phyloP scores from a whole-genome alignment of 768 basidiomycete genomes.

The Rhodotorula babjevae region DNA sequence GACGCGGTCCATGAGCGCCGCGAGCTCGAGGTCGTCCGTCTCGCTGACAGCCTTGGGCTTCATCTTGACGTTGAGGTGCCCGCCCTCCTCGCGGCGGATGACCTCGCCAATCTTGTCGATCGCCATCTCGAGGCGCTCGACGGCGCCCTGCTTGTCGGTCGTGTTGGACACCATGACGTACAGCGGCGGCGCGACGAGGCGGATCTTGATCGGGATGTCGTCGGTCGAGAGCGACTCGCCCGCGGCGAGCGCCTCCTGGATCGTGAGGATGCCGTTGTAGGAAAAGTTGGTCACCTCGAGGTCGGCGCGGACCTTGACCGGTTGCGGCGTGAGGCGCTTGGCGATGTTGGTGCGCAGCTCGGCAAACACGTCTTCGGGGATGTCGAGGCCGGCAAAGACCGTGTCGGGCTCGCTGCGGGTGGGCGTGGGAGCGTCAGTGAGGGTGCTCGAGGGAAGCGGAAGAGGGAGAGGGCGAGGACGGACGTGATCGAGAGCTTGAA shows the following conservation, averaged over 20 bases:
- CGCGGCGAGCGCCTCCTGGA: slow-evolving; percentile 81
- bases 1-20: slow-evolving; percentile 92
- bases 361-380: slow-evolving; percentile 68
- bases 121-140: slow-evolving; percentile 87
- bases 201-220: slow-evolving; percentile 91
- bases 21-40: slow-evolving; percentile 94
- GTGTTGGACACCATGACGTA: slow-evolving; percentile 94
- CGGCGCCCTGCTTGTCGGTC: slow-evolving; percentile 91
- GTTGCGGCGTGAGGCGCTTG: slow-evolving; percentile 90
- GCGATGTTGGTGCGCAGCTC: slow-evolving; percentile 76
- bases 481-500: slow-evolving; percentile 95
- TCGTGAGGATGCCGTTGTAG: slow-evolving; percentile 91
- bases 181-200: slow-evolving; percentile 89
- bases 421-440: not conserved
- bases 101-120: slow-evolving; percentile 81
- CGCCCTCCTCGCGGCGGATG: slow-evolving; percentile 79
- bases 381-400: slow-evolving; percentile 57
- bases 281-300: slow-evolving; percentile 96
- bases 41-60: slow-evolving; percentile 99
- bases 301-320: slow-evolving; percentile 96
- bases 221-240: slow-evolving; percentile 81
- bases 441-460: too few relatives aligned
- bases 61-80: slow-evolving; percentile 89
- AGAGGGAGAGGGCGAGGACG: slow-evolving; percentile 43
- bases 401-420: slow-evolving; percentile 61